Conservation (phyloP, 345 rosid genomes). For the Toxicodendron radicans region DNA sequence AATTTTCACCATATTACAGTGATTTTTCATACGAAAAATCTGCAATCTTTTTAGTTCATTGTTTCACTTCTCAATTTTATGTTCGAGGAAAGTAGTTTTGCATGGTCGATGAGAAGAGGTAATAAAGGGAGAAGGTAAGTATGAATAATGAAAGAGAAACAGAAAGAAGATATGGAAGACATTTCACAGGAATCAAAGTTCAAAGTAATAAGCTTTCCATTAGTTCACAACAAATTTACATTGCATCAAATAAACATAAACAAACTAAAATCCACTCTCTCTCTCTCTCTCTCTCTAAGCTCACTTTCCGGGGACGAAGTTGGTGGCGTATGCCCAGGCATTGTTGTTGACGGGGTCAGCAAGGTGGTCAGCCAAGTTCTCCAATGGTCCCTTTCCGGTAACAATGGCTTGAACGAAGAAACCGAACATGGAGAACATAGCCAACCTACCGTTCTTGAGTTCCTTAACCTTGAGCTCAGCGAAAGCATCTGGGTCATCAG, state of each 20-base stretch:
- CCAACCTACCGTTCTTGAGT: constrained; percentile 76
- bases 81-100: no score
- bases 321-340: constrained; percentile 87
- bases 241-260: constrained; percentile 1
- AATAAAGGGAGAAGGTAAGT: neutral
- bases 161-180: neutral
- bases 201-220: constrained; percentile 17
- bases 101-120: neutral
- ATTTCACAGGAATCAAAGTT: constrained; percentile 15
- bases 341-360: constrained; percentile 89
- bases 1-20: no score
- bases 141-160: neutral
- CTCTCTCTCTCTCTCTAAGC: neutral
- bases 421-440: constrained; percentile 90
- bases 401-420: constrained; percentile 88
- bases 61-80: no score
- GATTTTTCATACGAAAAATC: no score
- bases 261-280: neutral
- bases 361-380: constrained; percentile 81
- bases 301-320: constrained; percentile 90
- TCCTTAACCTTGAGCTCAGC: constrained; percentile 86
- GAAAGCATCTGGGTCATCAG: constrained; percentile 83
- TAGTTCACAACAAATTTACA: constrained; percentile 27
- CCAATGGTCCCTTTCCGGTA: constrained; percentile 77
- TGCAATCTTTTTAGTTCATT: no score